Evolutionary conservation across 108 stramenopile genomes (phyloP), one percentile per base, ranked within the genome.

Genomic region (Epithemia pelagica): DNA sequence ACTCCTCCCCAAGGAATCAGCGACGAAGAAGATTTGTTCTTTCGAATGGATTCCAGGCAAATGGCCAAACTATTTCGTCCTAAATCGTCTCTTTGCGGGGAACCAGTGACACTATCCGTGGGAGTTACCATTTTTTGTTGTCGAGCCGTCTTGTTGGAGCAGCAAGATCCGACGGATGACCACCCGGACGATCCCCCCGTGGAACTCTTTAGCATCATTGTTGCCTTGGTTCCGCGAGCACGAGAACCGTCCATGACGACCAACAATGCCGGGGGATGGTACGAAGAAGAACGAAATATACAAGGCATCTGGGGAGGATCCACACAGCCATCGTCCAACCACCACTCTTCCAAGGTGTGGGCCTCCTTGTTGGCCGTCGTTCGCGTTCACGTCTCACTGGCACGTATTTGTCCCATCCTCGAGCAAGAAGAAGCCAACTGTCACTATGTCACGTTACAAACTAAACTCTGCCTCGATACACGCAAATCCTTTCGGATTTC

Each of bases 41-140:
- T 90, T 66, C 79, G 83, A 7, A 66, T 93, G n/a, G 78, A 85
- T 8, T 73, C 84, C 0, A 76, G 80, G 2, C 83, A 87, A 64
- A 73, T 93, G 66, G 88, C 92, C 7, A 93, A 93, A 59, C 67
- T 93, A 28, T 93, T 93, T 68, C 85, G 92, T n/a, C 84, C 87
- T 0, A 90, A 93, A 62, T 72, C 68, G 27, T 64, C 87, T 3
- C 74, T 93, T 21, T 93, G 92, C 67, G 85, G 85, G 10, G 79
- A 85, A 73, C 89, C 92, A 10, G 76, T 90, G 76, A 93, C 87
- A 23, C 68, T 93, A 10, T 76, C 77, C 28, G 77, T 93, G 0
- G 84, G 85, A 57, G 85, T 80, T 0, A 93, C 92, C 2, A 76
- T 90, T 0, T 93, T 93, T 78, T 90, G 89, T 65, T 93, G 89